Evolutionary conservation across 139 green algal genomes (phyloP).

Genomic region (Limnomonas spitsbergensis): DNA sequence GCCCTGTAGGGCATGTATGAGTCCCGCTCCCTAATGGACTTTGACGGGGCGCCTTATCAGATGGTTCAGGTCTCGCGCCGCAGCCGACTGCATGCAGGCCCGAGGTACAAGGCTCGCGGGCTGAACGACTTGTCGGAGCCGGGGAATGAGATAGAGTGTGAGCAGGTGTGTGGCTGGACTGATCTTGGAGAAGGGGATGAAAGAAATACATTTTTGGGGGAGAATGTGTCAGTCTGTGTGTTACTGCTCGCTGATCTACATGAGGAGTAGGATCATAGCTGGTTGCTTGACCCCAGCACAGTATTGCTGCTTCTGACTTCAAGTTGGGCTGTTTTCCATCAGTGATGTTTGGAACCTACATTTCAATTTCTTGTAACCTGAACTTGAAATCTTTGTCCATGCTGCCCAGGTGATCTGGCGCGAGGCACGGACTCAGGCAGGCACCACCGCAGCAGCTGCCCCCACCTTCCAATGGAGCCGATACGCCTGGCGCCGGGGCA

Average conservation of each 20-base stretch:
- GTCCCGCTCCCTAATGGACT: constrained; percentile 60
- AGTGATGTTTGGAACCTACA: too few species aligned
- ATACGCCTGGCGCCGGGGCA: constrained; percentile 81
- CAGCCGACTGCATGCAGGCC: constrained; percentile 83
- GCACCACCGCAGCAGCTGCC: not conserved
- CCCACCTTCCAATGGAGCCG: constrained; percentile 56
- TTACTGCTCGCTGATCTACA: too few species aligned
- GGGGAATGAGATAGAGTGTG: constrained; percentile 97
- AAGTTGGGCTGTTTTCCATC: too few species aligned
- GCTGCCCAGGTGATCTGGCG: too few species aligned
- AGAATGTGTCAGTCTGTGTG: too few species aligned
- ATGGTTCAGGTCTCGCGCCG: constrained; percentile 71
- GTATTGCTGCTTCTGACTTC: too few species aligned
- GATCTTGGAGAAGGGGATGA: too few species aligned
- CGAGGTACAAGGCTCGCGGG: constrained; percentile 82
- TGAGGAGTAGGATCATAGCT: too few species aligned
- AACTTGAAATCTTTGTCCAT: too few species aligned
- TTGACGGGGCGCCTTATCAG: constrained; percentile 51
- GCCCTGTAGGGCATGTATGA: constrained; percentile 89
- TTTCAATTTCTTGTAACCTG: too few species aligned
- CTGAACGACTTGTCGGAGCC: constrained; percentile 84
- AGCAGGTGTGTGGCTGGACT: constrained; percentile 84
- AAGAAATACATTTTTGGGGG: too few species aligned
- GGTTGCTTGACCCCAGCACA: too few species aligned
- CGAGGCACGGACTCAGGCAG: not conserved